phyloP scores from a whole-genome alignment of 2,329 filamentous ascomycete genomes.

The Colletotrichum orchidophilum region DNA sequence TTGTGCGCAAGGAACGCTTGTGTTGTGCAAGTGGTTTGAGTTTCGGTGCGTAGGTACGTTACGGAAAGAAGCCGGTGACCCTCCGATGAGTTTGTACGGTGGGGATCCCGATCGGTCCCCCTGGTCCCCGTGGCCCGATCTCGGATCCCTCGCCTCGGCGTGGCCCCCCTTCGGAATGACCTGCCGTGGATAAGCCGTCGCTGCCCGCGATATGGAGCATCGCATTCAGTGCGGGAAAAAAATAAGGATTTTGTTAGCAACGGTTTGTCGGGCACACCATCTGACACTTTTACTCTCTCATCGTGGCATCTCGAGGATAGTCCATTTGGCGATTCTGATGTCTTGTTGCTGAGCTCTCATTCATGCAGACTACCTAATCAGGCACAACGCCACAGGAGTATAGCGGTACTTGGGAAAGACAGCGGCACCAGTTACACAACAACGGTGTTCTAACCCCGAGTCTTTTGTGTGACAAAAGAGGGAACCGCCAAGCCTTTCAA shows the following conservation, averaged over 20 bases:
- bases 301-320: background rate
- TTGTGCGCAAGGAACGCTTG: background rate
- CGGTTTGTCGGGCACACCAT: background rate
- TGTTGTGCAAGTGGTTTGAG: background rate
- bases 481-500: background rate
- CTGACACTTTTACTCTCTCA: background rate
- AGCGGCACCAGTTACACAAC: background rate
- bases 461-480: too few species aligned
- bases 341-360: background rate
- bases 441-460: too few species aligned
- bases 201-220: background rate
- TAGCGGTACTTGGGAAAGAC: background rate
- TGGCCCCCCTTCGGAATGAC: conserved; percentile 9
- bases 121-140: conserved; percentile 26
- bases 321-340: background rate
- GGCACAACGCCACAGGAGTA: background rate
- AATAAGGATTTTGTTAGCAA: too few species aligned
- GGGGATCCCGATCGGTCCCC: conserved; percentile 24
- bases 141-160: conserved; percentile 22
- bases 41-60: background rate
- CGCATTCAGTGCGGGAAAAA: background rate
- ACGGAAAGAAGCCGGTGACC: conserved; percentile 8
- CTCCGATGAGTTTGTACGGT: conserved; percentile 4
- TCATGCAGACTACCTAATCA: background rate
- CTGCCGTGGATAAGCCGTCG: background rate